A percentile compares a stretch with the other conserved stretches of the same genome.
Conservation (phyloP, 129 eudicot species). For the Kitagawia praeruptora region DNA sequence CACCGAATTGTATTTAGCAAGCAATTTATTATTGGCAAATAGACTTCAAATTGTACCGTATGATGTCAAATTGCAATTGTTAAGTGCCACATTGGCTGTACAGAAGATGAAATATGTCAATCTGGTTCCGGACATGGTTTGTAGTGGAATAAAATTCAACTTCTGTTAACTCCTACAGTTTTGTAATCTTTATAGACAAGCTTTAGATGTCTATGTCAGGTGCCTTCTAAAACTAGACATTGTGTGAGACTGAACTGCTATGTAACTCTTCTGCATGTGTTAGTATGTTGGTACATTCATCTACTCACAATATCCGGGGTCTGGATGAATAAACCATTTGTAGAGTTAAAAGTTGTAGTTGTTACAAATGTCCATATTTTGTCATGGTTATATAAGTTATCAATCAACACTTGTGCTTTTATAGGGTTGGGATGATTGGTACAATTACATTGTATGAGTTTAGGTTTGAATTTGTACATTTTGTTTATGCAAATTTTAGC, state of each 20-base stretch:
- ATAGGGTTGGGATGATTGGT: neutral
- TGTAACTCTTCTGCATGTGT: neutral
- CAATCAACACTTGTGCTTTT: neutral
- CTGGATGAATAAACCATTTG: neutral
- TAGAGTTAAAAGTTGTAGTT: neutral
- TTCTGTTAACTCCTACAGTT: neutral
- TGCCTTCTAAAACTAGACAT: neutral
- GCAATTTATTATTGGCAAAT: neutral
- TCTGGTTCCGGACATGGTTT: neutral
- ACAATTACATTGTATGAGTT: neutral
- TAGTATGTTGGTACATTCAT: neutral
- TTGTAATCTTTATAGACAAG: neutral
- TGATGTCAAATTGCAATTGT: neutral
- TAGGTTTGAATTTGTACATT: constrained; percentile 4
- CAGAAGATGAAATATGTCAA: neutral
- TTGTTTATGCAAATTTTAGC: neutral
- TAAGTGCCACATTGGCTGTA: neutral
- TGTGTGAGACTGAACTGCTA: neutral
- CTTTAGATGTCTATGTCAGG: constrained; percentile 1
- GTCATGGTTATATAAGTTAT: neutral
- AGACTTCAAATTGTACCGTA: neutral
- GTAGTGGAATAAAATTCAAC: neutral
- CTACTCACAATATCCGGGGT: neutral
- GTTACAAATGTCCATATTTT: neutral
- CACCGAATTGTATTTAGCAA: neutral